Evolutionary conservation across 257 asterid species (phyloP), one percentile per base, ranked within the genome.

Genomic region (Scutellaria barbata): DNA sequence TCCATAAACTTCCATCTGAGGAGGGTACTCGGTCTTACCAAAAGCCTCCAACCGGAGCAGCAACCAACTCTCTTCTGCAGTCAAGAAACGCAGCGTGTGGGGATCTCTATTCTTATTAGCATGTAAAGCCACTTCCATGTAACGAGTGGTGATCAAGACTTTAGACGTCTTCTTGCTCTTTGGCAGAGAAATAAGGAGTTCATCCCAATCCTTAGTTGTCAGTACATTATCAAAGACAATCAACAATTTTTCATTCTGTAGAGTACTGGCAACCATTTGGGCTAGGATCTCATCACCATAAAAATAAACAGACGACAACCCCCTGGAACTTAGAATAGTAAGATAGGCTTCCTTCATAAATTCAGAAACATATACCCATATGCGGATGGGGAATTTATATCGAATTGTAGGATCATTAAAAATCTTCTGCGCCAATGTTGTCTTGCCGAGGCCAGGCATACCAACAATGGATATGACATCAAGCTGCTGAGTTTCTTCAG

Each of bases 391-490:
- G 45, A 80, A 85, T 13, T 85, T 73, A 17, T 69, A 70, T 12
- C 52, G 69, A 33, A 77, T 64, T 4, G 10, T 12, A 0, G 73
- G 76, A 69, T 80, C 85, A 8, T 60, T 62, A n/a, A 42, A 85
- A 13, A 82, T 55, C 74, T 69, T 80, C 22, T 74, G 47, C 0
- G 87, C 85, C 4, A 85, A 69, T 4, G 84, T 80, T 1, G 85
- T 83, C 76, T 83, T 83, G 53, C 88, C 88, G 0, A 81, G 79
- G 10, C 85, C 88, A 5, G 83, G 83, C 85, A 77, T 85, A 1
- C 89, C 89, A 30, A 80, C 61, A 25, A 85, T 72, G 20, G 85
- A 61, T 67, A 82, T 71, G 37, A 75, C 79, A 18, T 66, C 83
- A 11, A 81, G 70, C 33, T 66, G 17, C 5, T 22, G 17, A 4